A percentile compares a stretch with the other conserved stretches of the same genome.
These are phyloP conservation scores for Rhodotorula glutinis DNA, from an alignment of 1,284 basidiomycete species.

Conservation along the genomic window DNA sequence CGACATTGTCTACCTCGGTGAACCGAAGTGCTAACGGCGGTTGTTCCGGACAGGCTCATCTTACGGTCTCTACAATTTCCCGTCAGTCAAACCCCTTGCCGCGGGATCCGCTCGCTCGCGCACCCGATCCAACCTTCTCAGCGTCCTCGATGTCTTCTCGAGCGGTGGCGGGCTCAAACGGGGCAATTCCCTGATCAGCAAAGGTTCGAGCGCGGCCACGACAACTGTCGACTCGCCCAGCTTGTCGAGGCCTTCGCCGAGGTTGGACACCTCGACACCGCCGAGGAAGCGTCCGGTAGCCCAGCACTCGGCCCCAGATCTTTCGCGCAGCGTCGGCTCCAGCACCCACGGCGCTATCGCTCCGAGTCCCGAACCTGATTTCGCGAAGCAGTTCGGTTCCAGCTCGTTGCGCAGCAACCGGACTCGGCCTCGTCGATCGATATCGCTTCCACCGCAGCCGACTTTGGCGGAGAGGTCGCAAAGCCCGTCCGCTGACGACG, in stretches of 20 bases:
- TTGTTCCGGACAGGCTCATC: neutral
- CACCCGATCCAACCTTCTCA: conserved; percentile 23
- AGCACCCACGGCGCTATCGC: neutral
- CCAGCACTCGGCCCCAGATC: conserved; percentile 22
- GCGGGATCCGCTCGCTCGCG: conserved; percentile 8
- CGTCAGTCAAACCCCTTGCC: conserved; percentile 13
- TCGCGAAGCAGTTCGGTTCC: no score
- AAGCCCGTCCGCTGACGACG: no score
- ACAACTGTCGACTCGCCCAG: conserved; percentile 21
- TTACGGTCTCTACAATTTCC: conserved; percentile 25
- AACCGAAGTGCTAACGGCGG: neutral
- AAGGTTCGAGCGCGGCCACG: conserved; percentile 27
- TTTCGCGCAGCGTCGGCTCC: neutral
- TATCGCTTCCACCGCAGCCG: conserved; percentile 19
- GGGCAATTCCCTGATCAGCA: conserved; percentile 29
- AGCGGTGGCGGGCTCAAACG: conserved; percentile 24
- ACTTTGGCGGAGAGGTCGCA: neutral
- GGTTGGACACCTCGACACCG: neutral
- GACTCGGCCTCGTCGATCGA: conserved; percentile 12
- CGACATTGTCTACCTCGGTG: neutral
- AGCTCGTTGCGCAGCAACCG: neutral
- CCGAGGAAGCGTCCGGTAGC: conserved; percentile 1
- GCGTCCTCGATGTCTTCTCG: conserved; percentile 28
- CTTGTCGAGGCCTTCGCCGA: conserved; percentile 2
- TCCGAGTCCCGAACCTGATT: no score